Percentiles rank a stretch among this genome's conserved stretches.
phyloP scores from a whole-genome alignment of 116 monocot species.

The Dioscorea cayenensis region DNA sequence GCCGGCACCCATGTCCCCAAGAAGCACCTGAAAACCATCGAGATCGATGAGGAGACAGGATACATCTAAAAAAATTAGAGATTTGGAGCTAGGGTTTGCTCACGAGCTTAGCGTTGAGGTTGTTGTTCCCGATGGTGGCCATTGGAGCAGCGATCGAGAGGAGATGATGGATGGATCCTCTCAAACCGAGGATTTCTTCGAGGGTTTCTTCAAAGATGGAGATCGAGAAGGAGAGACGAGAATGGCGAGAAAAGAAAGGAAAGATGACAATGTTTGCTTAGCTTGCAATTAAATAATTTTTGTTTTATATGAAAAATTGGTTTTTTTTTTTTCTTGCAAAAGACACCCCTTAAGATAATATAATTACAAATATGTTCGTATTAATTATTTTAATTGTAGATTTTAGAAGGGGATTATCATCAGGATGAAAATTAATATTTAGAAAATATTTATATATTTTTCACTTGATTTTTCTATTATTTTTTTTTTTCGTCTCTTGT shows the following conservation, averaged over 20 bases:
- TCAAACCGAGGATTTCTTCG: too few relatives aligned
- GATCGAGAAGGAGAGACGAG: neutral
- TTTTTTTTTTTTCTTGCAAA: too few relatives aligned
- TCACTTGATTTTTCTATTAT: too few relatives aligned
- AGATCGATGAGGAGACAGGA: neutral
- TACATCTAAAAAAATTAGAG: neutral
- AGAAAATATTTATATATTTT: too few relatives aligned
- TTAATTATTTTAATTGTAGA: too few relatives aligned
- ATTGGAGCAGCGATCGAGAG: constrained; percentile 11
- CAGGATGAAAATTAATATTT: too few relatives aligned
- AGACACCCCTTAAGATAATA: too few relatives aligned
- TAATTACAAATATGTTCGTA: too few relatives aligned
- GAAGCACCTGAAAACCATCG: constrained; percentile 29
- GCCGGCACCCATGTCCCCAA: constrained; percentile 61
- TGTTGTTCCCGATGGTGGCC: constrained; percentile 46
- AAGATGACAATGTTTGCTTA: neutral
- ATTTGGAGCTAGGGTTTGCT: neutral
- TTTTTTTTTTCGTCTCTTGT: too few relatives aligned
- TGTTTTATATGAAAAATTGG: too few relatives aligned
- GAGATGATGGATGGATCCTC: too few relatives aligned
- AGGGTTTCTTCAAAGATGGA: neutral
- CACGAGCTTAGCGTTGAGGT: constrained; percentile 64
- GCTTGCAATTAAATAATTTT: neutral
- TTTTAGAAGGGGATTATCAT: too few relatives aligned
- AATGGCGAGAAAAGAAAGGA: neutral